These are phyloP conservation scores for Cordyceps tenuipes DNA, from an alignment of 2,329 filamentous ascomycete species.

Conservation along the genomic window DNA sequence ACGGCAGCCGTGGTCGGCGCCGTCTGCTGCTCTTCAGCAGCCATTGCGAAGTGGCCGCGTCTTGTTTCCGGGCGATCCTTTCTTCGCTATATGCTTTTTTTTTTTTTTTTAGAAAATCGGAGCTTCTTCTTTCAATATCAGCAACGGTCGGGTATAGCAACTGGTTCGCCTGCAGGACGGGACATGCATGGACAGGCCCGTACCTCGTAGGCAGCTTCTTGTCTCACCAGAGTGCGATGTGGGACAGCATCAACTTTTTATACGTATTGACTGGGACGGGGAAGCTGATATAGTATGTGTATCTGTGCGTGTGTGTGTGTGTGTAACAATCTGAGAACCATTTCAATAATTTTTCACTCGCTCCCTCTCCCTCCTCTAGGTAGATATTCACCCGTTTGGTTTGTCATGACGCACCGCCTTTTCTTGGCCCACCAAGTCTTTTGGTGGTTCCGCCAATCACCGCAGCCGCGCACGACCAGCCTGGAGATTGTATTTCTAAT, in stretches of 20 bases:
- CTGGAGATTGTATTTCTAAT: slow-evolving; percentile 9
- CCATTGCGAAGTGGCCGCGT: neutral
- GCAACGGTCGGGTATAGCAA: neutral
- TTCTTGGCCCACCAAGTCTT: slow-evolving; percentile 1
- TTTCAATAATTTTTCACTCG: neutral
- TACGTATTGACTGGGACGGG: neutral
- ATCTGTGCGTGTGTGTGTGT: neutral
- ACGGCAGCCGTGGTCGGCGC: neutral
- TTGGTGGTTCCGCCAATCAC: slow-evolving; percentile 3
- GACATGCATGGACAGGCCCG: neutral
- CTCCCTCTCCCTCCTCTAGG: neutral
- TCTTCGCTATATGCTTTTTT: neutral
- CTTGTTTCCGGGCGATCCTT: neutral
- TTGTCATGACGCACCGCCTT: slow-evolving; percentile 4
- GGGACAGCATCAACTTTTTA: neutral
- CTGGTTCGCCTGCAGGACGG: neutral
- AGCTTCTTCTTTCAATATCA: neutral
- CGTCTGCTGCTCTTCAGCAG: slow-evolving; percentile 8
- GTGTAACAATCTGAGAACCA: neutral
- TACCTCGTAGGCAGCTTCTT: neutral
- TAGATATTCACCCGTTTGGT: neutral
- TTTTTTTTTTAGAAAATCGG: no score
- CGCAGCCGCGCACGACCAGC: neutral
- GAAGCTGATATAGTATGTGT: neutral
- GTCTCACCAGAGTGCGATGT: neutral